phyloP scores from a whole-genome alignment of 805 yeast genomes.

The Yarrowia sp. region DNA sequence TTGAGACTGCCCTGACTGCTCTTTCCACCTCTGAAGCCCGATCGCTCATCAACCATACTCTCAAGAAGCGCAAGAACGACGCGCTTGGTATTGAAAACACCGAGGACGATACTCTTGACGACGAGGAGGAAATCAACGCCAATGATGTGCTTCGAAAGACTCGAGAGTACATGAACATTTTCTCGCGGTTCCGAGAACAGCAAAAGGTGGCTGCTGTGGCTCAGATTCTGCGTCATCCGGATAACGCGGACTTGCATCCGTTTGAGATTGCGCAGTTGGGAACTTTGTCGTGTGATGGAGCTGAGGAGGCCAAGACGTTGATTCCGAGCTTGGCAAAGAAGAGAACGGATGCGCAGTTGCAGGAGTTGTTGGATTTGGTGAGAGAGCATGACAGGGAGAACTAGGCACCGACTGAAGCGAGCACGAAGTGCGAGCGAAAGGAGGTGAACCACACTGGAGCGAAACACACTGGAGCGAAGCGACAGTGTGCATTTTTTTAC shows the following conservation, averaged over 20 bases:
- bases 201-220: conserved; percentile 94
- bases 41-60: conserved; percentile 82
- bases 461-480: no score
- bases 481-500: no score
- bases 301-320: conserved; percentile 93
- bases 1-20: conserved; percentile 72
- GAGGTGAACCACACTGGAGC: no score
- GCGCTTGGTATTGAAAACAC: conserved; percentile 36
- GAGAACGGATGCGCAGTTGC: conserved; percentile 82
- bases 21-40: conserved; percentile 88
- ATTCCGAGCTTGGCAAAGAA: conserved; percentile 83
- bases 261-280: conserved; percentile 93
- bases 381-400: conserved; percentile 19
- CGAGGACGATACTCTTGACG: conserved; percentile 40
- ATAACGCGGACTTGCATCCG: conserved; percentile 79
- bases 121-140: conserved; percentile 41
- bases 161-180: conserved; percentile 76
- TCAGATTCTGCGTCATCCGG: conserved; percentile 70
- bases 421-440: no score
- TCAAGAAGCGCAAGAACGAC: conserved; percentile 66
- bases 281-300: conserved; percentile 89
- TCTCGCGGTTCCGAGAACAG: conserved; percentile 87
- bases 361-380: conserved; percentile 65
- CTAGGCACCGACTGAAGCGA: not conserved
- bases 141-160: conserved; percentile 81